phyloP scores from a whole-genome alignment of 306 rosid genomes.

The Psophocarpus tetragonolobus region DNA sequence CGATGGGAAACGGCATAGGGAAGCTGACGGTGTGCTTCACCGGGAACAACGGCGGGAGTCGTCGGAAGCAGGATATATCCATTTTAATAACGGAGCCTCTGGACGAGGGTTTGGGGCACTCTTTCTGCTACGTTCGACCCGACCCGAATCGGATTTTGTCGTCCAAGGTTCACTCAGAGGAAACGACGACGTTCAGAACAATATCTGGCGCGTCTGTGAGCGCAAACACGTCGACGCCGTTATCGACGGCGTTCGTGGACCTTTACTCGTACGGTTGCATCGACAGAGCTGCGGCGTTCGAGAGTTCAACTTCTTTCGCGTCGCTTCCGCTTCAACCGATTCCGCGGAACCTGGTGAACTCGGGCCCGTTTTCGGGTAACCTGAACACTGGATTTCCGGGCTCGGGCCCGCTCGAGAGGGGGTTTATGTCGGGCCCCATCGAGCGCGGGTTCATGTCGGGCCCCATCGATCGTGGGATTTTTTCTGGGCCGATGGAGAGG shows the following conservation, averaged over 20 bases:
- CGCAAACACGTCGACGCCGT: slow-evolving; percentile 94
- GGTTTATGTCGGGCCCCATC: slow-evolving; percentile 92
- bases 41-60: slow-evolving; percentile 42
- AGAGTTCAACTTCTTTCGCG: slow-evolving; percentile 89
- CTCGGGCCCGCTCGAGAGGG: slow-evolving; percentile 87
- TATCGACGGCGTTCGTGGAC: slow-evolving; percentile 77
- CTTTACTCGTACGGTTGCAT: slow-evolving; percentile 68
- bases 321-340: slow-evolving; percentile 93
- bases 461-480: slow-evolving; percentile 84
- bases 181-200: slow-evolving; percentile 87
- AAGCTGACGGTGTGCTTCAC: slow-evolving; percentile 82
- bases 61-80: slow-evolving; percentile 59
- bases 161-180: slow-evolving; percentile 89
- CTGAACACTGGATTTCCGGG: slow-evolving; percentile 48
- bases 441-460: slow-evolving; percentile 99
- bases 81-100: slow-evolving; percentile 57
- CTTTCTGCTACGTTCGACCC: slow-evolving; percentile 95
- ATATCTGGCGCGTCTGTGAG: slow-evolving; percentile 98
- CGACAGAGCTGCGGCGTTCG: slow-evolving; percentile 93
- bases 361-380: slow-evolving; percentile 76
- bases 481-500: slow-evolving; percentile 86
- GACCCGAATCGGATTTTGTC: slow-evolving; percentile 71
- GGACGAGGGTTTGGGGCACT: slow-evolving; percentile 90
- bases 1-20: slow-evolving; percentile 92
- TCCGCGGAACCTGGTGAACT: slow-evolving; percentile 56